Conservation (phyloP, 306 rosid species). For the Mucuna pruriens region DNA sequence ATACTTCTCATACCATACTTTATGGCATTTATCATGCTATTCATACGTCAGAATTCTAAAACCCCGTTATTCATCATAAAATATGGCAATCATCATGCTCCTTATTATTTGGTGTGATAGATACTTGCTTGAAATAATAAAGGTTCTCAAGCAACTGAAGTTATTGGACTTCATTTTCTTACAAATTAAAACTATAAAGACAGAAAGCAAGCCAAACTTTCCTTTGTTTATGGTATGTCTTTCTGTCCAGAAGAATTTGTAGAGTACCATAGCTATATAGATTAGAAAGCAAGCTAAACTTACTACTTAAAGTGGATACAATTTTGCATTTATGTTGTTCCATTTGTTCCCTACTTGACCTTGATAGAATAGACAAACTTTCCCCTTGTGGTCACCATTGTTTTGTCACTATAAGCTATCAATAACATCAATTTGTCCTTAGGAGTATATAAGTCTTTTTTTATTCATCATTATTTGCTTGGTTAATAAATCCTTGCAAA, state of each 20-base stretch:
- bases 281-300: slow-evolving; percentile 38
- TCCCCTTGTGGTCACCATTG: slow-evolving; percentile 57
- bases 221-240: slow-evolving; percentile 9
- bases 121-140: not conserved
- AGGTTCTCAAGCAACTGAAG: not conserved
- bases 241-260: slow-evolving; percentile 14
- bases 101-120: slow-evolving; percentile 7
- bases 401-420: slow-evolving; percentile 52
- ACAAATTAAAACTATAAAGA: slow-evolving; percentile 6
- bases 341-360: slow-evolving; percentile 63
- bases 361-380: slow-evolving; percentile 54
- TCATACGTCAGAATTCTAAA: not conserved
- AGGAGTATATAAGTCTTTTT: slow-evolving; percentile 31
- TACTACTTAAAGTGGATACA: slow-evolving; percentile 42
- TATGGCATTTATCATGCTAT: slow-evolving; percentile 39
- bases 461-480: slow-evolving; percentile 18
- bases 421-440: slow-evolving; percentile 47
- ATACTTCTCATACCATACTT: slow-evolving; percentile 1
- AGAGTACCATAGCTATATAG: slow-evolving; percentile 33
- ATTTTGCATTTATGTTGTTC: slow-evolving; percentile 52
- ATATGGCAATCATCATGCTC: slow-evolving; percentile 38
- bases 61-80: slow-evolving; percentile 5
- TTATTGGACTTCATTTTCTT: slow-evolving; percentile 9
- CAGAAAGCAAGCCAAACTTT: slow-evolving; percentile 4
- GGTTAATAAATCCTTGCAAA: slow-evolving; percentile 18